Conservation (phyloP, 2,329 filamentous ascomycete species). For the Diaporthe ilicicola region DNA sequence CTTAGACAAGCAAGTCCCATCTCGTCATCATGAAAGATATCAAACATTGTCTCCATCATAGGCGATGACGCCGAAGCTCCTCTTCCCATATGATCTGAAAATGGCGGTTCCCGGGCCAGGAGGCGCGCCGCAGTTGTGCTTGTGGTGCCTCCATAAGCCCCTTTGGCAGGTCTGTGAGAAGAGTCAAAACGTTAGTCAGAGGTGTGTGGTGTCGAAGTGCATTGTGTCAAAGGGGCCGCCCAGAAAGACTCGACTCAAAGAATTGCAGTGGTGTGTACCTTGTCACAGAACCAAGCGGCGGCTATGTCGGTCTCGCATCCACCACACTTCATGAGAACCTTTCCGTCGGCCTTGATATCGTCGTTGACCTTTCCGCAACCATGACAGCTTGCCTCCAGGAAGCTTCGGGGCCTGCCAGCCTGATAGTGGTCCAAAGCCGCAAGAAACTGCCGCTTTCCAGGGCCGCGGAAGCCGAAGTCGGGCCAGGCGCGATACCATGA, state of each 20-base stretch:
- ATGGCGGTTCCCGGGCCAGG: not conserved
- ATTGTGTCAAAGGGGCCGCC: constrained; percentile 25
- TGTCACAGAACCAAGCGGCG: constrained; percentile 30
- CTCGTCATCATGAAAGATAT: not conserved
- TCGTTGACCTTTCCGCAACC: constrained; percentile 15
- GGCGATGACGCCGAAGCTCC: not conserved
- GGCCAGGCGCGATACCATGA: not conserved
- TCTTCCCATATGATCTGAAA: not conserved
- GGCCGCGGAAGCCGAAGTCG: constrained; percentile 34
- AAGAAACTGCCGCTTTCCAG: constrained; percentile 36
- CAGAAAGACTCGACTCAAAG: constrained; percentile 28
- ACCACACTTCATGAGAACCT: constrained; percentile 30
- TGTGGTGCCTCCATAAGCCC: constrained; percentile 32
- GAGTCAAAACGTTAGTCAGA: not conserved
- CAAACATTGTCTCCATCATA: not conserved
- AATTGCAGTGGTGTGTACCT: constrained; percentile 9
- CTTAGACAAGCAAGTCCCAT: not conserved
- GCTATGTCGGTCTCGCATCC: constrained; percentile 36
- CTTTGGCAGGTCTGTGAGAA: constrained; percentile 31
- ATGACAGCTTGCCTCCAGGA: constrained; percentile 31
- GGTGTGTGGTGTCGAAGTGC: not conserved
- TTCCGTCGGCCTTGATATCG: constrained; percentile 18
- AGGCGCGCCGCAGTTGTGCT: constrained; percentile 26
- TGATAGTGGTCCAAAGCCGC: constrained; percentile 37
- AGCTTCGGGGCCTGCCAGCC: constrained; percentile 35